A percentile compares a stretch with the other conserved stretches of the same genome.
Evolutionary conservation across 768 basidiomycete species (phyloP).

Genomic region (Rhodocollybia butyracea): DNA sequence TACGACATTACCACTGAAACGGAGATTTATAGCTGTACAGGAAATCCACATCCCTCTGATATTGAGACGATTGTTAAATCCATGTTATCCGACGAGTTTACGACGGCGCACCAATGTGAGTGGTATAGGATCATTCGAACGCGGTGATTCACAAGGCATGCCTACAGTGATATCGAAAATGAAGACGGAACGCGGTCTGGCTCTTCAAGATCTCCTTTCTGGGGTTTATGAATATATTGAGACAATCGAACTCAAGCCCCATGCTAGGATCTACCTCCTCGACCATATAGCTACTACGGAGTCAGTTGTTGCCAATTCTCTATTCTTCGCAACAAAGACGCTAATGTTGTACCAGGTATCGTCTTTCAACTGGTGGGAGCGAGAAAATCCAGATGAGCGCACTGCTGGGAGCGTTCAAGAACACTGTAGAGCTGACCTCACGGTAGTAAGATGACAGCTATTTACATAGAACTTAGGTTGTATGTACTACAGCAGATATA

Average conservation of each 20-base stretch:
- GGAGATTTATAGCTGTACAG: conserved; percentile 95
- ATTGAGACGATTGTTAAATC: conserved; percentile 91
- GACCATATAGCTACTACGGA: conserved; percentile 95
- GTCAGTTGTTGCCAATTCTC: conserved; percentile 43
- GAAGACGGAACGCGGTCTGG: conserved; percentile 90
- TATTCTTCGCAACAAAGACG: not conserved
- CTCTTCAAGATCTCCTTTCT: conserved; percentile 88
- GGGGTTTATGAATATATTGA: conserved; percentile 91
- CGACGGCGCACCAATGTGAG: conserved; percentile 81
- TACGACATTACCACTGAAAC: conserved; percentile 86
- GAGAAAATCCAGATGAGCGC: conserved; percentile 96
- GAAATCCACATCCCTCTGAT: conserved; percentile 92
- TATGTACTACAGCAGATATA: not conserved
- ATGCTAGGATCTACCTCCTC: conserved; percentile 86
- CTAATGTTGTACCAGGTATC: conserved; percentile 52
- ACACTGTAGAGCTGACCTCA: conserved; percentile 71
- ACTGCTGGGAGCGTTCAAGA: conserved; percentile 89
- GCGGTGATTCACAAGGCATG: not conserved
- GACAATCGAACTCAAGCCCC: conserved; percentile 79
- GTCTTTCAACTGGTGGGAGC: conserved; percentile 86
- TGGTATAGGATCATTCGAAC: not conserved
- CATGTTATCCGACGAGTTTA: conserved; percentile 96
- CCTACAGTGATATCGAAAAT: conserved; percentile 77
- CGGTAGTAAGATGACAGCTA: not conserved
- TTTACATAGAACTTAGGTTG: not conserved